Percentiles rank a stretch among this genome's conserved stretches.
Conservation (phyloP, 73 alveolate genomes). For the Breviolum minutum region DNA sequence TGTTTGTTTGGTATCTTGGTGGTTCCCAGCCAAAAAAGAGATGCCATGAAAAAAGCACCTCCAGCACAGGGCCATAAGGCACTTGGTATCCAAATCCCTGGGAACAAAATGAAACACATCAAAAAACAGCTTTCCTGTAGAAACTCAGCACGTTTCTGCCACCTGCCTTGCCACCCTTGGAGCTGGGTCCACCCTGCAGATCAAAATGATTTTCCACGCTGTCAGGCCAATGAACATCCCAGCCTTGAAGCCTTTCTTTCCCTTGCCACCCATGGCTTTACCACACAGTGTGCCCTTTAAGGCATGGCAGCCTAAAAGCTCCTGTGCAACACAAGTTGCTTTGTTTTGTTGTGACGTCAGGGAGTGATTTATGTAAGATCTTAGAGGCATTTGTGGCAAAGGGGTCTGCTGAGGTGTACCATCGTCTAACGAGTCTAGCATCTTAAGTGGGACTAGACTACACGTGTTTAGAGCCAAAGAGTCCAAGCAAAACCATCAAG, state of each 20-base stretch:
- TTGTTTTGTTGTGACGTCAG: too few relatives aligned
- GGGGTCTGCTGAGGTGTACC: too few relatives aligned
- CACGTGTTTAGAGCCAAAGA: too few relatives aligned
- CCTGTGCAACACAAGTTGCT: too few relatives aligned
- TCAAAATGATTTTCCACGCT: not conserved
- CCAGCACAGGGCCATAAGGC: slow-evolving; percentile 34
- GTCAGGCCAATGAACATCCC: not conserved
- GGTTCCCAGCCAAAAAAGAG: not conserved
- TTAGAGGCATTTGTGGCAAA: too few relatives aligned
- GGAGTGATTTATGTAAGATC: too few relatives aligned
- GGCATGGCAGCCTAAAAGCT: too few relatives aligned
- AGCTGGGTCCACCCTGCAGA: slow-evolving; percentile 11
- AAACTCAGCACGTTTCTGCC: not conserved
- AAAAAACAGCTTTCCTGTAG: not conserved
- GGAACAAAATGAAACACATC: not conserved
- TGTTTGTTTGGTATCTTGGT: too few relatives aligned
- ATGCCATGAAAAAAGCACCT: not conserved
- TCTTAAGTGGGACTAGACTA: too few relatives aligned
- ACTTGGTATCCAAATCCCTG: slow-evolving; percentile 9
- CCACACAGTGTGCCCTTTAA: not conserved
- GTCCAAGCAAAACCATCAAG: too few relatives aligned
- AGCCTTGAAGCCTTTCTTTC: slow-evolving; percentile 59
- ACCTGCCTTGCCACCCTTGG: slow-evolving; percentile 55
- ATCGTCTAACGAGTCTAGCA: too few relatives aligned
- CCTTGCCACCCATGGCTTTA: slow-evolving; percentile 59